phyloP scores from a whole-genome alignment of 2,329 filamentous ascomycete genomes.

The Fusarium papillatum region DNA sequence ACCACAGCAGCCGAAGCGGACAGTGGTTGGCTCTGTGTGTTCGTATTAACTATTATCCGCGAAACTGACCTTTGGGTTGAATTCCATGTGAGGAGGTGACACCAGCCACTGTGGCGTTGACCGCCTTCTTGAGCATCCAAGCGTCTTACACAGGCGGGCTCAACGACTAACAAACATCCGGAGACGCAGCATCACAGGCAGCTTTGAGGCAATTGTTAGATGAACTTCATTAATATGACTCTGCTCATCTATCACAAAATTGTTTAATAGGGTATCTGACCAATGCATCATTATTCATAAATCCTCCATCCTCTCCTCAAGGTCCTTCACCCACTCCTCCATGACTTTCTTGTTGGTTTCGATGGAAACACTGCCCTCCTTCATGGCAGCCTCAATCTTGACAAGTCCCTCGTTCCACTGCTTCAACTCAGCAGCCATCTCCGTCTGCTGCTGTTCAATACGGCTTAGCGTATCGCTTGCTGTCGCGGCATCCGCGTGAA shows the following conservation, averaged over 20 bases:
- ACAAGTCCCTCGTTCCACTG: constrained; percentile 88
- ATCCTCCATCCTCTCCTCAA: constrained; percentile 82
- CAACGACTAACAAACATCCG: not conserved
- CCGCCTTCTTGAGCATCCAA: not conserved
- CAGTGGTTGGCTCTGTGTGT: not conserved
- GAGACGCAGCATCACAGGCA: not conserved
- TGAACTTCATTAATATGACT: not conserved
- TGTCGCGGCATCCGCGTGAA: constrained; percentile 89
- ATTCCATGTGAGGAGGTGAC: not conserved
- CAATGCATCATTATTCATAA: constrained; percentile 55
- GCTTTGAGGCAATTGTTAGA: not conserved
- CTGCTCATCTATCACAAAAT: constrained; percentile 11
- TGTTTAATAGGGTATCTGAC: constrained; percentile 49
- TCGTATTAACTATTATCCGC: constrained; percentile 24
- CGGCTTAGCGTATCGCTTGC: constrained; percentile 83
- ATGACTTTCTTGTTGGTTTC: constrained; percentile 87
- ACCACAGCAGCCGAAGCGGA: constrained; percentile 34
- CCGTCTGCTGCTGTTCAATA: constrained; percentile 83
- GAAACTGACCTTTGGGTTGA: not conserved
- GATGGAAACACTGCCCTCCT: constrained; percentile 77
- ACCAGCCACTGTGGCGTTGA: constrained; percentile 39
- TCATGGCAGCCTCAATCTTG: constrained; percentile 82
- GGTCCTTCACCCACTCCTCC: constrained; percentile 87
- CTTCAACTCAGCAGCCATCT: constrained; percentile 86
- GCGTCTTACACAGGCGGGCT: not conserved